Evolutionary conservation across 2,329 filamentous ascomycete species (phyloP), one percentile per base, ranked within the genome.

Genomic region (Fusarium pseudocircinatum): DNA sequence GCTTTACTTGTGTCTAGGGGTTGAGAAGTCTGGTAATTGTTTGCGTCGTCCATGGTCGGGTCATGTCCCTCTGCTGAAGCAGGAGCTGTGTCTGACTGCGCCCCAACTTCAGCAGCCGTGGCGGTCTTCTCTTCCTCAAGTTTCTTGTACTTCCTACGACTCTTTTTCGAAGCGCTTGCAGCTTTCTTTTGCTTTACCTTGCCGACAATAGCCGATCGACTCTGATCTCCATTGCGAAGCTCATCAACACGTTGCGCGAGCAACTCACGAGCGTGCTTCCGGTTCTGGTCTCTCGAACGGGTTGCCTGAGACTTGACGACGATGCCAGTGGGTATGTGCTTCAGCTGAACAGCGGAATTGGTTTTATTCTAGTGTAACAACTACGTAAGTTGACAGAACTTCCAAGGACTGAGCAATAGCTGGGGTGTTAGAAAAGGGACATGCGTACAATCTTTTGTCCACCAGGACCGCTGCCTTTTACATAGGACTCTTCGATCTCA

Each of bases 231-330:
- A 75, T 94, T 92, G 75, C 89, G 85, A 40, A 92, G 77, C 74
- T 93, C 87, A 81, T 99, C 96, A 37, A 92, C 84, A 77, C 88
- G 90, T 75, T 94, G 91, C 30, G 93, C 93, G 36, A 98, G 87
- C 46, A 97, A 85, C 74, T 91, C 87, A 44, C 95, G 89, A 18
- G 96, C 96, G 70, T 94, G 92, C 81, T 93, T 95, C 72, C 95
- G 90, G 81, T 99, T 99, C 83, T 97, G 93, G 64, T 89, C 89
- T 24, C 94, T 90, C 3, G 94, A 97, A 53, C 96, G 91, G 14
- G 96, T 98, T 26, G 92, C 94, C 83, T 99, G 96, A 63, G 91
- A 96, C 84, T 99, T 99, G 72, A 99, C 90, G 20, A 98, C 95
- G 60, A 98, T 90, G 69, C 96, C 96, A 2, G 95, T 97, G 11